A percentile compares a stretch with the other conserved stretches of the same genome.
Conservation (phyloP, 2,329 filamentous ascomycete genomes). For the Cercospora beticola region DNA sequence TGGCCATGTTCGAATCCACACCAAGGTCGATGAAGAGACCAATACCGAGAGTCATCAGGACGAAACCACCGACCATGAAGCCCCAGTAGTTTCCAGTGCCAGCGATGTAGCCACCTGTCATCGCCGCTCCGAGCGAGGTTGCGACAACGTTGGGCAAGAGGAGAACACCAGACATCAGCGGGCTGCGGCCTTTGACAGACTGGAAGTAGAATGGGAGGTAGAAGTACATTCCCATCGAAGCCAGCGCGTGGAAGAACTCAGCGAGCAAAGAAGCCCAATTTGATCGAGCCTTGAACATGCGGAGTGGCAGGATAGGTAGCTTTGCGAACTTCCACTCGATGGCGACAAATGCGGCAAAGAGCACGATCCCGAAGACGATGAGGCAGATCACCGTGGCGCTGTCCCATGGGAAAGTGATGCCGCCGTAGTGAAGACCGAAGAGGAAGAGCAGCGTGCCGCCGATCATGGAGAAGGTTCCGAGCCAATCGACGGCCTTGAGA, state of each 20-base stretch:
- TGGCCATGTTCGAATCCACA: not conserved
- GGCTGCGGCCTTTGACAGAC: conserved; percentile 38
- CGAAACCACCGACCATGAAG: not conserved
- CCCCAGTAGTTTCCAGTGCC: not conserved
- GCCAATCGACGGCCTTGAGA: not conserved
- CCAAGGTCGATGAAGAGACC: not conserved
- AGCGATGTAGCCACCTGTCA: not conserved
- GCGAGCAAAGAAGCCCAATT: not conserved
- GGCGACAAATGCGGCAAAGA: not conserved
- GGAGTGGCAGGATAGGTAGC: not conserved
- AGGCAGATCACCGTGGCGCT: not conserved
- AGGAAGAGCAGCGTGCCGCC: not conserved
- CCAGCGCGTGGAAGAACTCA: not conserved
- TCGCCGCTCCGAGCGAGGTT: not conserved
- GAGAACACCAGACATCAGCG: conserved; percentile 43
- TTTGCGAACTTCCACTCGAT: not conserved
- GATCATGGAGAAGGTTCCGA: not conserved
- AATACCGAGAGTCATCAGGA: not conserved
- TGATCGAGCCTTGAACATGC: not conserved
- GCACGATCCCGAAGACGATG: not conserved
- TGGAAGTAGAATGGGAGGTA: conserved; percentile 47
- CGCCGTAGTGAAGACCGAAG: not conserved
- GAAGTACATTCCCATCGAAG: conserved; percentile 17
- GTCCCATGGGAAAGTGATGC: not conserved
- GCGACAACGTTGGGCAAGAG: conserved; percentile 35